phyloP scores from a whole-genome alignment of 2,329 filamentous ascomycete species.

The Byssothecium circinans region DNA sequence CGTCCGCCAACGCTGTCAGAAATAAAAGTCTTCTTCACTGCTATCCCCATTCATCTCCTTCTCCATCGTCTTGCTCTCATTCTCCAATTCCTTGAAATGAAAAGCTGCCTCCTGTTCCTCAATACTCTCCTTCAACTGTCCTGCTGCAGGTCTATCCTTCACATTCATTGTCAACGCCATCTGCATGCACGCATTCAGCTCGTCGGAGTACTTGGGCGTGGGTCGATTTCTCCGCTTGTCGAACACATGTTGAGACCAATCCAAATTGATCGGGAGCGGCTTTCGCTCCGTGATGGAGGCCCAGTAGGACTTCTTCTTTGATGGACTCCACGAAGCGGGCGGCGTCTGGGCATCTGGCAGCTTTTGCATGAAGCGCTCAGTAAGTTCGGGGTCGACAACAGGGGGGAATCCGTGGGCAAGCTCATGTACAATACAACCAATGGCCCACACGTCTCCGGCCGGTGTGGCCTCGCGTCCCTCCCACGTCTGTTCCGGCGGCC shows the following conservation, averaged over 20 bases:
- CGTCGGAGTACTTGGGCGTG: slow-evolving; percentile 17
- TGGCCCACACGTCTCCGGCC: slow-evolving; percentile 29
- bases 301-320: slow-evolving; percentile 12
- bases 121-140: background rate
- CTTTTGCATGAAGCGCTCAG: background rate
- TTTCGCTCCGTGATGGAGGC: slow-evolving; percentile 8
- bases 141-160: slow-evolving; percentile 10
- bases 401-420: slow-evolving; percentile 22
- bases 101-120: slow-evolving; percentile 10
- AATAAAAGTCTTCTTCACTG: background rate
- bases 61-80: slow-evolving; percentile 2
- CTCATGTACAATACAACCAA: slow-evolving; percentile 27
- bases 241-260: background rate
- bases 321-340: slow-evolving; percentile 1
- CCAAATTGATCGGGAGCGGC: slow-evolving; percentile 17
- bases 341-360: background rate
- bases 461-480: slow-evolving; percentile 12
- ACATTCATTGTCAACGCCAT: slow-evolving; percentile 13
- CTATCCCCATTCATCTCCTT: background rate
- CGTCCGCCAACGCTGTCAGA: background rate
- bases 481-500: slow-evolving; percentile 26
- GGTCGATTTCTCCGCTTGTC: slow-evolving; percentile 7
- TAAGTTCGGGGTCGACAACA: slow-evolving; percentile 8
- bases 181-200: slow-evolving; percentile 20
- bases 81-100: slow-evolving; percentile 7